Evolutionary conservation across 805 yeast genomes (phyloP).

Genomic region (Teunomyces panamensis): DNA sequence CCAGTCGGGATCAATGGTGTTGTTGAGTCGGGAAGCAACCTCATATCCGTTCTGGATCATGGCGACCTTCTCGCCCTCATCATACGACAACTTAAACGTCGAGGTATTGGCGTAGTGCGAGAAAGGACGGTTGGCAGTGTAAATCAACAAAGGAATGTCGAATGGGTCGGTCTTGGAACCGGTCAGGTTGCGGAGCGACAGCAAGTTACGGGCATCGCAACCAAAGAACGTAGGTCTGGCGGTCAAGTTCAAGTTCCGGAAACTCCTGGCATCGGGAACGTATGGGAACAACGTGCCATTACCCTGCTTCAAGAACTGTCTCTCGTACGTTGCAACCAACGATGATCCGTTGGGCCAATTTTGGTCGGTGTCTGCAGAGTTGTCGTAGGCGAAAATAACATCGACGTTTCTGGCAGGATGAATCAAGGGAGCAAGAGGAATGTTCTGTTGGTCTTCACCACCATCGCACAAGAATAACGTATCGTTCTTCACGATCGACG

Average conservation of each 20-base stretch:
- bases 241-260: conserved; percentile 27
- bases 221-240: conserved; percentile 27
- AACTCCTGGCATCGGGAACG: conserved; percentile 21
- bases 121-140: conserved; percentile 31
- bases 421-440: conserved; percentile 64
- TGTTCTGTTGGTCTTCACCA: conserved; percentile 72
- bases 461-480: conserved; percentile 68
- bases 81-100: conserved; percentile 26
- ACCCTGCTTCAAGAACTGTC: conserved; percentile 47
- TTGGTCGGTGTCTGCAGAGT: conserved; percentile 59
- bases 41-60: conserved; percentile 29
- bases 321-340: conserved; percentile 50
- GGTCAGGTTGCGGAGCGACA: conserved; percentile 13
- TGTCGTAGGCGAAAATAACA: conserved; percentile 62
- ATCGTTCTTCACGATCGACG: conserved; percentile 37
- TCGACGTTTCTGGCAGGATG: conserved; percentile 63
- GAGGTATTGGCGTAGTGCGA: conserved; percentile 25
- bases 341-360: conserved; percentile 71
- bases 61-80: conserved; percentile 18
- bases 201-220: conserved; percentile 23
- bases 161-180: conserved; percentile 7
- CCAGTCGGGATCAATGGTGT: conserved; percentile 20
- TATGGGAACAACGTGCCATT: conserved; percentile 25
- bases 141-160: conserved; percentile 25
- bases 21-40: conserved; percentile 20